These are phyloP conservation scores for Populus tremula DNA, from an alignment of 345 rosid genomes.

Conservation along the genomic window DNA sequence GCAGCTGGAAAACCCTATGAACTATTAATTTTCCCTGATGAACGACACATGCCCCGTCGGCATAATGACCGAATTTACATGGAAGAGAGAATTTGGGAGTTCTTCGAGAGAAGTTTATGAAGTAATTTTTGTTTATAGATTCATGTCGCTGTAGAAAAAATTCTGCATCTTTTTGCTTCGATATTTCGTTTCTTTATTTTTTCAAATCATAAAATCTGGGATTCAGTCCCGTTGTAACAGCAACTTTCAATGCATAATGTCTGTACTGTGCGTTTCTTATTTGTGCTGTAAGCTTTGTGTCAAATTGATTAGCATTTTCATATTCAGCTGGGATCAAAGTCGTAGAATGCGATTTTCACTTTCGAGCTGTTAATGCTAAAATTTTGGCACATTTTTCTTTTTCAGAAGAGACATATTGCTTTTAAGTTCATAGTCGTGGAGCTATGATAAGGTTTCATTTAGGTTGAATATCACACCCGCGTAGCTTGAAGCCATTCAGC, in stretches of 20 bases:
- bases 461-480: too few relatives aligned
- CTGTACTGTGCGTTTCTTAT: not conserved
- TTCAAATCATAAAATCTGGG: not conserved
- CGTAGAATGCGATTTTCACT: not conserved
- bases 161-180: not conserved
- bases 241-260: not conserved
- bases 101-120: constrained; percentile 71
- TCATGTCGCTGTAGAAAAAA: not conserved
- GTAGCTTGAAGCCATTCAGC: too few relatives aligned
- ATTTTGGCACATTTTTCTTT: not conserved
- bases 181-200: not conserved
- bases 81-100: constrained; percentile 96
- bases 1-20: constrained; percentile 70
- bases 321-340: not conserved
- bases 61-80: constrained; percentile 65
- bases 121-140: not conserved
- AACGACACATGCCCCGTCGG: constrained; percentile 79
- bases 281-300: not conserved
- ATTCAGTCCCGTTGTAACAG: not conserved
- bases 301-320: not conserved
- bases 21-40: constrained; percentile 79
- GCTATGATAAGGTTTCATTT: too few relatives aligned
- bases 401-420: too few relatives aligned
- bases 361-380: not conserved
- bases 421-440: too few relatives aligned